These are phyloP conservation scores for Cyanodermella asteris DNA, from an alignment of 2,329 filamentous ascomycete species.

Conservation along the genomic window DNA sequence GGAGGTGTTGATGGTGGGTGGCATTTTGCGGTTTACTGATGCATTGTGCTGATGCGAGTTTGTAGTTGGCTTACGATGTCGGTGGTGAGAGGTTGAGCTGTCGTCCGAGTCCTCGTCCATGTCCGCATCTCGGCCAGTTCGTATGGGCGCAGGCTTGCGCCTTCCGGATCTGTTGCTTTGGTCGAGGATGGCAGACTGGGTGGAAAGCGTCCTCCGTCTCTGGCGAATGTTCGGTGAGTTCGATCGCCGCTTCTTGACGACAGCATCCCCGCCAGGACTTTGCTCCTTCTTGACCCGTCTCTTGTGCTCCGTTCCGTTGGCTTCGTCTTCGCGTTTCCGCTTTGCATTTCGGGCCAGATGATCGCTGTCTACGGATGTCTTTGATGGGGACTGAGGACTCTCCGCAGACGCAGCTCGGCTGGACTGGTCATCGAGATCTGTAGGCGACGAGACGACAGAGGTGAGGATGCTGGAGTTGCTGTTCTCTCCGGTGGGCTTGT, in stretches of 20 bases:
- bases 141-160: slow-evolving; percentile 18
- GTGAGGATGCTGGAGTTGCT: slow-evolving; percentile 8
- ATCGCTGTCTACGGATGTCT: slow-evolving; percentile 3
- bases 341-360: slow-evolving; percentile 5
- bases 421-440: slow-evolving; percentile 7
- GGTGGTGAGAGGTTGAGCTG: slow-evolving; percentile 21
- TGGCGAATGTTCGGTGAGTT: slow-evolving; percentile 10
- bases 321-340: slow-evolving; percentile 4
- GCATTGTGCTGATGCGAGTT: slow-evolving; percentile 21
- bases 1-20: slow-evolving; percentile 69
- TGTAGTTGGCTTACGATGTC: slow-evolving; percentile 19
- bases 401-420: slow-evolving; percentile 6
- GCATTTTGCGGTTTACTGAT: slow-evolving; percentile 47
- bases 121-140: slow-evolving; percentile 21
- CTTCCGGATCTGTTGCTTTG: slow-evolving; percentile 14
- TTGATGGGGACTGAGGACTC: slow-evolving; percentile 8
- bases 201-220: slow-evolving; percentile 11
- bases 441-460: slow-evolving; percentile 9
- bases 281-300: slow-evolving; percentile 7
- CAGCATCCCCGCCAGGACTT: slow-evolving; percentile 7
- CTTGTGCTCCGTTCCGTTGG: slow-evolving; percentile 2
- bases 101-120: slow-evolving; percentile 21
- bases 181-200: slow-evolving; percentile 9
- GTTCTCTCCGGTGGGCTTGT: slow-evolving; percentile 3
- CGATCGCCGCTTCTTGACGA: slow-evolving; percentile 10